Evolutionary conservation across 352 stramenopile genomes (phyloP).

Genomic region (Phytophthora brassicae): DNA sequence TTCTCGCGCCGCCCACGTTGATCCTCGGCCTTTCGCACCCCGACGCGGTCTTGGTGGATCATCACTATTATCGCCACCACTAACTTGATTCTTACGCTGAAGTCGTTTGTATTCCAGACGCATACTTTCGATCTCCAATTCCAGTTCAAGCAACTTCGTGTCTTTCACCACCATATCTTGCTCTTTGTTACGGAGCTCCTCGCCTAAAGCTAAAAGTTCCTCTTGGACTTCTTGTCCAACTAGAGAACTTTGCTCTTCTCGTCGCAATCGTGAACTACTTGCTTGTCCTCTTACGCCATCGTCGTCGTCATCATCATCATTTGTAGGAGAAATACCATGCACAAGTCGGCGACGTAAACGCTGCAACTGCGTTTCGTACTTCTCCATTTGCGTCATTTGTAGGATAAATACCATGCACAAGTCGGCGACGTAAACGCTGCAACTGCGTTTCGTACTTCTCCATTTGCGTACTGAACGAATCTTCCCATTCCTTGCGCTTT

Average conservation of each 20-base stretch:
- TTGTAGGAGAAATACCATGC: constrained; percentile 25
- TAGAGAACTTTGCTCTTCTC: constrained; percentile 57
- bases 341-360: constrained; percentile 47
- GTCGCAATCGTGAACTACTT: constrained; percentile 24
- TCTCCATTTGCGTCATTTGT: constrained; percentile 59
- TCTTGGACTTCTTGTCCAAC: constrained; percentile 45
- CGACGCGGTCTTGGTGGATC: constrained; percentile 13
- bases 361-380: constrained; percentile 54
- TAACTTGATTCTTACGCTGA: constrained; percentile 39
- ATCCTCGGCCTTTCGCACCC: constrained; percentile 6
- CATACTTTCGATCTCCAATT: constrained; percentile 73
- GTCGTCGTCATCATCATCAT: constrained; percentile 11
- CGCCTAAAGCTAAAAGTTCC: constrained; percentile 40
- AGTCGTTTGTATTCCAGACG: constrained; percentile 60
- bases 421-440: constrained; percentile 44
- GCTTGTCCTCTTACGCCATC: constrained; percentile 2
- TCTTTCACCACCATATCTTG: constrained; percentile 58
- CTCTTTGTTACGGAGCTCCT: constrained; percentile 56
- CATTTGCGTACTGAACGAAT: constrained; percentile 48
- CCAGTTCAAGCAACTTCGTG: constrained; percentile 61
- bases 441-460: constrained; percentile 57
- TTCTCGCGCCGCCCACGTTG: constrained; percentile 35
- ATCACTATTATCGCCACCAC: constrained; percentile 2
- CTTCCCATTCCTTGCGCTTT: constrained; percentile 73
- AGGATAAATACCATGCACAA: too few relatives aligned